Conservation (phyloP, 1,284 basidiomycete species). For the Athelia psychrophila region DNA sequence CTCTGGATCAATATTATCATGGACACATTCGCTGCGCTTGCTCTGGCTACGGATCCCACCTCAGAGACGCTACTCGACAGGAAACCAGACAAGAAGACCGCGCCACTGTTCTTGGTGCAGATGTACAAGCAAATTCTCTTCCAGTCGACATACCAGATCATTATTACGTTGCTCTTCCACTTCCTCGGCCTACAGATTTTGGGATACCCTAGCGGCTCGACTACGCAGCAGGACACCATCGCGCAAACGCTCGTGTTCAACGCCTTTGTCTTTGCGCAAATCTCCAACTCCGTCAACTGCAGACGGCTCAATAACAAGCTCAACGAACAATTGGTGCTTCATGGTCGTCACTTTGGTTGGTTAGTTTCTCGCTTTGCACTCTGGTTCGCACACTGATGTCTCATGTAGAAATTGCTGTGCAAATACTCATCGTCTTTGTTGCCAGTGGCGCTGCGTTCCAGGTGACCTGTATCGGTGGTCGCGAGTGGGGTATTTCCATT, state of each 20-base stretch:
- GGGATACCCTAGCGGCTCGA: conserved; percentile 44
- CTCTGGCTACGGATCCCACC: conserved; percentile 95
- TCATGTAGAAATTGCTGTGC: conserved; percentile 75
- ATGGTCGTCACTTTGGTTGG: conserved; percentile 84
- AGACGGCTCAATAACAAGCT: conserved; percentile 82
- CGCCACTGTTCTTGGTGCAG: conserved; percentile 86
- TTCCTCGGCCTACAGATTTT: conserved; percentile 81
- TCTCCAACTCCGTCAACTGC: conserved; percentile 93
- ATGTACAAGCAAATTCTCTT: conserved; percentile 95
- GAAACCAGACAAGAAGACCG: conserved; percentile 86
- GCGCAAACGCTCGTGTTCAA: conserved; percentile 94
- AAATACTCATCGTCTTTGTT: conserved; percentile 88
- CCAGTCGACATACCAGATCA: conserved; percentile 88
- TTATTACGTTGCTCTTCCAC: conserved; percentile 86
- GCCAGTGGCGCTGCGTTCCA: conserved; percentile 92
- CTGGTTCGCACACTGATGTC: neutral
- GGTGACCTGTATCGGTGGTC: conserved; percentile 76
- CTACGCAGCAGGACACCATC: conserved; percentile 45
- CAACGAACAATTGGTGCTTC: conserved; percentile 89
- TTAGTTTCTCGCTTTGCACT: conserved; percentile 28
- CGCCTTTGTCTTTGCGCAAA: conserved; percentile 94
- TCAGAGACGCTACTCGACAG: conserved; percentile 79
- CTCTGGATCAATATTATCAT: conserved; percentile 98
- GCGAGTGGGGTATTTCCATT: conserved; percentile 93
- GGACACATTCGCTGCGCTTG: conserved; percentile 97